A percentile compares a stretch with the other conserved stretches of the same genome.
Conservation (phyloP, 1,284 basidiomycete genomes). For the Rhizoctonia solani region DNA sequence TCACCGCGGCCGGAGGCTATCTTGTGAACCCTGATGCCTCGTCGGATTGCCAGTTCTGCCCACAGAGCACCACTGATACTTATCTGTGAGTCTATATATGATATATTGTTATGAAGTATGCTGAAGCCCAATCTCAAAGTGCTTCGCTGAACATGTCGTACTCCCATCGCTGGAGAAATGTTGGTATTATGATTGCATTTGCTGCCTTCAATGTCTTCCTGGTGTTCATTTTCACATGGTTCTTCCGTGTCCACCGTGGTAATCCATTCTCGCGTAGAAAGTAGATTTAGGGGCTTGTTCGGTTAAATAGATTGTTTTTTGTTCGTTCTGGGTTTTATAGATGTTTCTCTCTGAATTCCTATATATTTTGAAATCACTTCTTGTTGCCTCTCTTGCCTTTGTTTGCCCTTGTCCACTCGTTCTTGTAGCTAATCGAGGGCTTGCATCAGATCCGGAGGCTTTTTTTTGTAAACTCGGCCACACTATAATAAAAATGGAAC, state of each 20-base stretch:
- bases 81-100: slow-evolving; percentile 2
- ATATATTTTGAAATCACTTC: too few relatives aligned
- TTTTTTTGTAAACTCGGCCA: too few relatives aligned
- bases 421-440: too few relatives aligned
- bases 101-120: background rate
- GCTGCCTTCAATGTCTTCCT: slow-evolving; percentile 12
- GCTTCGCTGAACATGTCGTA: slow-evolving; percentile 75
- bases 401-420: too few relatives aligned
- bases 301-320: background rate
- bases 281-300: background rate
- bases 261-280: slow-evolving; percentile 7
- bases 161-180: slow-evolving; percentile 70
- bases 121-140: slow-evolving; percentile 44
- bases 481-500: too few relatives aligned
- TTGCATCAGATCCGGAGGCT: too few relatives aligned
- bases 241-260: slow-evolving; percentile 22
- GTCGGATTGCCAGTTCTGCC: slow-evolving; percentile 63
- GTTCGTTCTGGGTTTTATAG: too few relatives aligned
- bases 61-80: slow-evolving; percentile 54
- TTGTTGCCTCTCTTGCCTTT: too few relatives aligned
- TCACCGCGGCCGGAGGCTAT: slow-evolving; percentile 71
- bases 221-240: slow-evolving; percentile 15
- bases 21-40: slow-evolving; percentile 71
- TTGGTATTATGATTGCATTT: slow-evolving; percentile 68
- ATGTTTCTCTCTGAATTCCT: too few relatives aligned